Evolutionary conservation across 805 yeast genomes (phyloP), one percentile per base, ranked within the genome.

Genomic region (Phaffomyces opuntiae): DNA sequence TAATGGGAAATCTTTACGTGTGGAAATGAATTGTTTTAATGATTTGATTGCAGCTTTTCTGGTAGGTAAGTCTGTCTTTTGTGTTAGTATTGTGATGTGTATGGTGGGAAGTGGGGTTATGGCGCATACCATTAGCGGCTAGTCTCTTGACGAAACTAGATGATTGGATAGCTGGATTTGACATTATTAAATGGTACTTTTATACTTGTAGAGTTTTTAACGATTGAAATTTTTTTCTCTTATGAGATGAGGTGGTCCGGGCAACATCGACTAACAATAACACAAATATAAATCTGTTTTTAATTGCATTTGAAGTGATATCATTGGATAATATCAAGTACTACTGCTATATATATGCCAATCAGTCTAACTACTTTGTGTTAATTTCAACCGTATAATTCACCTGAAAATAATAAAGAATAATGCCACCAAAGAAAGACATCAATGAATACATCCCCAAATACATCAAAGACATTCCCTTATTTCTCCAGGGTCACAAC

Each of bases 1-100:
- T 36, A 80, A 63, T 35, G 74, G 68, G 27, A 59, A 46, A n/a
- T 51, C 46, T 32, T 61, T 54, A 48, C 57, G 54, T 29, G 71
- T 61, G 2, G 74, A 61, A 40, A 88, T 65, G 58, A 76, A 84
- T 52, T 74, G 74, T 53, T 73, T 73, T 54, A 88, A 69, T 1
- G 87, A 72, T 39, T 77, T 78, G 31, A 88, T 67, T 0, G 96
- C 90, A 44, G 78, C 75, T 38, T 80, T 87, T 65, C 98, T 74
- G 9, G 83, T 81, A 9, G 74, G 76, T 50, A 89, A 78, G 52
- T 82, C 74, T 67, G 47, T 49, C 39, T 2, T 21, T 5, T 21
- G 16, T 16, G 26, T 39, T 26, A 36, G 34, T 35, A 32, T 13
- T 14, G 4, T 21, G 16, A 32, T n/a, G n/a, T 32, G 7, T 14